A percentile compares a stretch with the other conserved stretches of the same genome.
These are phyloP conservation scores for Helianthus tuberosus DNA, from an alignment of 129 eudicot species.

Conservation along the genomic window DNA sequence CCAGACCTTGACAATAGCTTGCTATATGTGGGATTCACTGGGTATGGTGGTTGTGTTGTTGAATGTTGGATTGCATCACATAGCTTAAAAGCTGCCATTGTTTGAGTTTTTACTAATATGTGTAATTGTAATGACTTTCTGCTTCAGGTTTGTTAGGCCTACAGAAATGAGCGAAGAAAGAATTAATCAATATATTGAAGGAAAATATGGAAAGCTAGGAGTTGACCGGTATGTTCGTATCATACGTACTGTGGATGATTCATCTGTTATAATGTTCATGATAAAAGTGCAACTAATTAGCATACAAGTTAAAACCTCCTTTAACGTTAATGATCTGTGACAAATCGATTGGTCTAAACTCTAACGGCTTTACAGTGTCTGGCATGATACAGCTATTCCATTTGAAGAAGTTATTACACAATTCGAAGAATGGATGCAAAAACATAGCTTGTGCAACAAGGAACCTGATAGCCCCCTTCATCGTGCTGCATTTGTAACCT, in stretches of 20 bases:
- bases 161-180: constrained; percentile 82
- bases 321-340: neutral
- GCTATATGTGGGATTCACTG: too few species aligned
- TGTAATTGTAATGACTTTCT: constrained; percentile 2
- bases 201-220: constrained; percentile 85
- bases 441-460: constrained; percentile 55
- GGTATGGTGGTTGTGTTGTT: too few species aligned
- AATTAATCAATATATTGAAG: constrained; percentile 75
- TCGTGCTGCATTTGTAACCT: constrained; percentile 89
- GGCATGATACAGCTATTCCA: constrained; percentile 95
- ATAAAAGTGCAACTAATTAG: neutral
- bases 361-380: constrained; percentile 67
- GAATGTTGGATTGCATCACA: neutral
- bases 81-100: neutral
- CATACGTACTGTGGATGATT: neutral
- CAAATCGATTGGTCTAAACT: constrained; percentile 21
- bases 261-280: neutral
- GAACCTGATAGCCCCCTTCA: constrained; percentile 54
- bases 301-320: too few species aligned
- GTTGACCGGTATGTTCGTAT: constrained; percentile 67
- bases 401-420: constrained; percentile 76
- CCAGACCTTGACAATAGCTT: too few species aligned
- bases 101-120: neutral
- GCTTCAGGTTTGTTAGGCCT: constrained; percentile 93
- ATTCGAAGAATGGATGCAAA: constrained; percentile 81